Conservation (phyloP, 2,329 filamentous ascomycete species). For the Penicillium sp. region DNA sequence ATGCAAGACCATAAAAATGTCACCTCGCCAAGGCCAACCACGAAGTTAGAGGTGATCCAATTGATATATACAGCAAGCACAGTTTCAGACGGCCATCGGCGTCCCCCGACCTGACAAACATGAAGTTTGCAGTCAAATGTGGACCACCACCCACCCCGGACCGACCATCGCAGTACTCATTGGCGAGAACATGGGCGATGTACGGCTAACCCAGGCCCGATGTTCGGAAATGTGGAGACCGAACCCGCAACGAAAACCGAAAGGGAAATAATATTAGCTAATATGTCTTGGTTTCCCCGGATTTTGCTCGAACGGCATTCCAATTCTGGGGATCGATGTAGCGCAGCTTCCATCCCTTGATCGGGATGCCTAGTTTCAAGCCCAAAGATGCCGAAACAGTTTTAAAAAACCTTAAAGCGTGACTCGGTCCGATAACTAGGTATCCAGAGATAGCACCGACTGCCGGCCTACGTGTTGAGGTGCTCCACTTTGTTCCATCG, state of each 20-base stretch:
- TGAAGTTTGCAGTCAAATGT: background rate
- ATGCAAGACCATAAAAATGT: background rate
- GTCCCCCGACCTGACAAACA: conserved; percentile 1
- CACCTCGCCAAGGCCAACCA: background rate
- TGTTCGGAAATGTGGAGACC: background rate
- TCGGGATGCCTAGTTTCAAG: background rate
- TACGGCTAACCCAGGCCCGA: background rate
- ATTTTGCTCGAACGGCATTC: background rate
- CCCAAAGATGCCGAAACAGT: background rate
- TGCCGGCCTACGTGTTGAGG: background rate
- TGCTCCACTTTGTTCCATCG: conserved; percentile 5
- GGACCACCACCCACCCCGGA: conserved; percentile 1
- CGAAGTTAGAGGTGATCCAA: background rate
- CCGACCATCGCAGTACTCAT: background rate
- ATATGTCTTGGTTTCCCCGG: background rate
- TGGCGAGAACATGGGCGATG: background rate
- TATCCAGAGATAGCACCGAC: background rate
- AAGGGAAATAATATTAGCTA: conserved; percentile 2
- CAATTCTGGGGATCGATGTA: background rate
- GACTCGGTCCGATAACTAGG: background rate
- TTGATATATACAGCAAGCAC: background rate
- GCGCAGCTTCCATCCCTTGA: background rate
- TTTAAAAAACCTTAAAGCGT: background rate
- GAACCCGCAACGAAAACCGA: background rate
- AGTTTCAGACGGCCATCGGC: background rate